Evolutionary conservation across 352 stramenopile species (phyloP).

Genomic region (Globisporangium megalacanthum): DNA sequence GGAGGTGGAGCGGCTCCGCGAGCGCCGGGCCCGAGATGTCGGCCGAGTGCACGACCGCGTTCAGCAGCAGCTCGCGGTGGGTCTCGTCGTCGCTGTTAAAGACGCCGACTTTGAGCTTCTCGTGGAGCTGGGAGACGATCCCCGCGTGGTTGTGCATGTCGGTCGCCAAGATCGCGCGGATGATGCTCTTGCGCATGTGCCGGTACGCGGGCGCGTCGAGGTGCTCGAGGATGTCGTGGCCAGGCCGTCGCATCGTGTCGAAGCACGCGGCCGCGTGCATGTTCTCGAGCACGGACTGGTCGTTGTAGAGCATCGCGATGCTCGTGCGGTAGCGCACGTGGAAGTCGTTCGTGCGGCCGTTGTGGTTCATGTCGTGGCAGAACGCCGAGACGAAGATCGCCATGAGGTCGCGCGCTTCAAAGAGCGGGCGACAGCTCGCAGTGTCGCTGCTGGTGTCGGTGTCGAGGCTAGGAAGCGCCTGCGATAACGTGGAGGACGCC

Average conservation of each 20-base stretch:
- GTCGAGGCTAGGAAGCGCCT: neutral
- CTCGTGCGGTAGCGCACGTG: constrained; percentile 71
- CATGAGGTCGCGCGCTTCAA: constrained; percentile 57
- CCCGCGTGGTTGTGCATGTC: constrained; percentile 77
- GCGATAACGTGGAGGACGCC: neutral
- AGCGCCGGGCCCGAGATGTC: constrained; percentile 77
- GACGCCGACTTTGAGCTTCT: constrained; percentile 52
- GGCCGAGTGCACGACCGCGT: constrained; percentile 72
- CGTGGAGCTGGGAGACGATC: constrained; percentile 65
- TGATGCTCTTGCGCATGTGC: constrained; percentile 63
- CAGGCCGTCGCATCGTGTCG: constrained; percentile 64
- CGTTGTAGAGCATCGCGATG: constrained; percentile 84
- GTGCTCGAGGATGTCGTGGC: constrained; percentile 62
- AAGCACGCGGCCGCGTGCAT: constrained; percentile 82
- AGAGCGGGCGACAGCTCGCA: constrained; percentile 13
- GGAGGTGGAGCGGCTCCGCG: constrained; percentile 39
- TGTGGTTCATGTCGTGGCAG: constrained; percentile 88
- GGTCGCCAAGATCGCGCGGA: constrained; percentile 75
- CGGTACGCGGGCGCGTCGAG: constrained; percentile 30
- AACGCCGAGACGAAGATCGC: constrained; percentile 76
- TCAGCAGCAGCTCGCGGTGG: constrained; percentile 60
- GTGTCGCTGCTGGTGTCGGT: neutral
- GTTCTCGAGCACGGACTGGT: constrained; percentile 87
- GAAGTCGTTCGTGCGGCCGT: constrained; percentile 86
- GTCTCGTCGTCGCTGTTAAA: constrained; percentile 47